Evolutionary conservation across 1,284 basidiomycete species (phyloP).

Genomic region (Porogramme epimiltina): DNA sequence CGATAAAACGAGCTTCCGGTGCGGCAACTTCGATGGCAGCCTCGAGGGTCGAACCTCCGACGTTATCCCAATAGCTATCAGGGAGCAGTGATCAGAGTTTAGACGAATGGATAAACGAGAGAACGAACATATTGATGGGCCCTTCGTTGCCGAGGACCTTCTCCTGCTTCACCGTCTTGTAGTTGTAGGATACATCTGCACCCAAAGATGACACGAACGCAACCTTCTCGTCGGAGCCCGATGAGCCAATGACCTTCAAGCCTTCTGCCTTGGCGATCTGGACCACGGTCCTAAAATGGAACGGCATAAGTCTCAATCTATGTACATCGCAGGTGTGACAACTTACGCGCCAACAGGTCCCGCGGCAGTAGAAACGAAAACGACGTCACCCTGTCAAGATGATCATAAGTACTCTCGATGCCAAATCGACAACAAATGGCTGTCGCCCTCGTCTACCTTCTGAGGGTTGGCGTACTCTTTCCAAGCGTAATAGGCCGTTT

Average conservation of each 20-base stretch:
- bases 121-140: conserved; percentile 49
- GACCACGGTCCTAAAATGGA: conserved; percentile 39
- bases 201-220: conserved; percentile 63
- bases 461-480: conserved; percentile 24
- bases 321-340: not conserved
- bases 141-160: conserved; percentile 61
- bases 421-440: not conserved
- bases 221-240: conserved; percentile 73
- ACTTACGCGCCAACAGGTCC: conserved; percentile 25
- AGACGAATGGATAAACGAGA: not conserved
- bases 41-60: conserved; percentile 70
- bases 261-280: conserved; percentile 69
- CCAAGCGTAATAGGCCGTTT: conserved; percentile 30
- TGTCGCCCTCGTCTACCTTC: conserved; percentile 10
- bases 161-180: conserved; percentile 58
- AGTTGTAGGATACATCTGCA: conserved; percentile 75
- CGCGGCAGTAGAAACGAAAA: conserved; percentile 25
- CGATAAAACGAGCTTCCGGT: conserved; percentile 54
- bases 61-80: conserved; percentile 52
- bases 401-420: no score
- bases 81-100: not conserved
- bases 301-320: not conserved
- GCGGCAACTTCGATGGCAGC: conserved; percentile 54
- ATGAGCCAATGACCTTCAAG: conserved; percentile 72
- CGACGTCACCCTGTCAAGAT: conserved; percentile 22